Base-by-base conservation (phyloP, 768 basidiomycete species). In the Trametes punicea region DNA sequence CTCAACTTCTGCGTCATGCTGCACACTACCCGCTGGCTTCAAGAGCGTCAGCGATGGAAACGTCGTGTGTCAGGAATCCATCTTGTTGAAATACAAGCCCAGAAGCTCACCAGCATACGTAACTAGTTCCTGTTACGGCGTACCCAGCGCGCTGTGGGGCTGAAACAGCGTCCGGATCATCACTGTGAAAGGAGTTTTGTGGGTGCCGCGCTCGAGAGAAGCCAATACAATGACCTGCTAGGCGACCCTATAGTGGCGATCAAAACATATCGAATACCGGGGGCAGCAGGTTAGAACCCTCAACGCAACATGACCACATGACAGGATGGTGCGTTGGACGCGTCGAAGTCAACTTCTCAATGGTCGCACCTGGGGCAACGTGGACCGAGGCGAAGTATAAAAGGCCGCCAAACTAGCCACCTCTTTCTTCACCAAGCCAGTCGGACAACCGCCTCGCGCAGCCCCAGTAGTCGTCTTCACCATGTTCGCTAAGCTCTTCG, bases 401-500 rank as follows among this genome's bases (percentile, higher is more conserved):
- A 27, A 44, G 42, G 23, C 21, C 20, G 4, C 13, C 20, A 21
- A 13, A 26, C 42, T 6, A 23, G 9, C n/a, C 41, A 23, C 16
- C n/a, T n/a, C 41, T 25, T 23, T 23, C n/a, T 25, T 23, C 9
- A 42, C 20, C 41, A 42, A 21, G 23, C 42, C 42, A 44, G 23
- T 15, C 41, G 25, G 34, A 10, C 31, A 10, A 36, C 34, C 34
- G 34, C 34, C 34, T 44, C 48, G 15, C 39, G 20, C 38, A 39
- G 6, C 48, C 47, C 18, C 36, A 40, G 36, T 39, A 20, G 31
- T 10, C 36, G 15, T n/a, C 27, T 25, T 29, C 34, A 46, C 11
- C 34, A 54, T 54, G 45, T 46, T 54, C 44, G 25, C 44, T 18
- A 54, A 34, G 31, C 31, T 44, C 45, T 46, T 40, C 45, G 46